These are phyloP conservation scores for Plenodomus tracheiphilus DNA, from an alignment of 2,329 filamentous ascomycete genomes.

Conservation along the genomic window DNA sequence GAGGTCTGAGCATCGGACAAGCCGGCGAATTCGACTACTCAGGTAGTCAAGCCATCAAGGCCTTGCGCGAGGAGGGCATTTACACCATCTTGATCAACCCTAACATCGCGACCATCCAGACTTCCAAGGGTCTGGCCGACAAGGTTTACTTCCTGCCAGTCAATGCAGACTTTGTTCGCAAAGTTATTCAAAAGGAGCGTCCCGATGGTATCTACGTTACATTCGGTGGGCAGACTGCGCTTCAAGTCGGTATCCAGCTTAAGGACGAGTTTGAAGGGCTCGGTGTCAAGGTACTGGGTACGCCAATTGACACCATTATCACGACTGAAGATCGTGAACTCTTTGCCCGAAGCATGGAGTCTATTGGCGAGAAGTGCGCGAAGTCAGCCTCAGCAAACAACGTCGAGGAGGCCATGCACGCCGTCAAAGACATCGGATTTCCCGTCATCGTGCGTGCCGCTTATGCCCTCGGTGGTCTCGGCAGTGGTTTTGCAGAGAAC, in stretches of 20 bases:
- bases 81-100: constrained; percentile 99
- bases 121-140: constrained; percentile 94
- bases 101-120: constrained; percentile 98
- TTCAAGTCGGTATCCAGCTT: constrained; percentile 95
- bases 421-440: constrained; percentile 89
- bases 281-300: constrained; percentile 92
- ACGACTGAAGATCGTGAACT: constrained; percentile 97
- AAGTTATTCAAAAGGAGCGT: constrained; percentile 92
- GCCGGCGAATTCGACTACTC: constrained; percentile 99
- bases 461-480: constrained; percentile 91
- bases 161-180: constrained; percentile 94
- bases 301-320: constrained; percentile 96
- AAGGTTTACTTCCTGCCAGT: constrained; percentile 99
- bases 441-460: constrained; percentile 96
- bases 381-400: constrained; percentile 93
- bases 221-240: constrained; percentile 94
- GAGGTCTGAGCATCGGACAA: constrained; percentile 95
- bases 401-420: constrained; percentile 84
- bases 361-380: constrained; percentile 95
- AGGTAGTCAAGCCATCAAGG: constrained; percentile 97
- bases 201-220: constrained; percentile 98
- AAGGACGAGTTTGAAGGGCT: constrained; percentile 95
- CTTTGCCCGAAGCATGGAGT: constrained; percentile 97
- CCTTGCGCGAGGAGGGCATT: constrained; percentile 94
- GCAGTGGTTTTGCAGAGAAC: constrained; percentile 93